phyloP scores from a whole-genome alignment of 768 basidiomycete genomes.

The Leccinum obscurum region DNA sequence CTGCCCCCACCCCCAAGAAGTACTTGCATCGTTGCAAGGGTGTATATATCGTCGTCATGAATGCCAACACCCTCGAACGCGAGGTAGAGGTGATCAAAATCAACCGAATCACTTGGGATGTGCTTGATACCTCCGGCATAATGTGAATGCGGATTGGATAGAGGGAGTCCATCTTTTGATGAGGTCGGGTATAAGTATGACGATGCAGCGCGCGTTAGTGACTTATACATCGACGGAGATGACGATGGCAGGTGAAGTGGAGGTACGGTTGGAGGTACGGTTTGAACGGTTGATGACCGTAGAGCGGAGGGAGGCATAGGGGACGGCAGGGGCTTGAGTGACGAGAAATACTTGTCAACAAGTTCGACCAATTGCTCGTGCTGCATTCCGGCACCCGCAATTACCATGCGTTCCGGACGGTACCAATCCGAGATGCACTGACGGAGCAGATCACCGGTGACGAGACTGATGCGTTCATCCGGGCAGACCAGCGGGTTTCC shows the following conservation, averaged over 20 bases:
- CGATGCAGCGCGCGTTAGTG: slow-evolving; percentile 74
- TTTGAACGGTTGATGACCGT: slow-evolving; percentile 33
- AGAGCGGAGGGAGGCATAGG: slow-evolving; percentile 26
- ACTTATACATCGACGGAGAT: slow-evolving; percentile 57
- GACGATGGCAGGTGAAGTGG: slow-evolving; percentile 60
- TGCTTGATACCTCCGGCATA: slow-evolving; percentile 88
- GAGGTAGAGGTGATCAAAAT: slow-evolving; percentile 92
- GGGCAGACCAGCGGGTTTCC: slow-evolving; percentile 93
- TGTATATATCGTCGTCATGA: slow-evolving; percentile 88
- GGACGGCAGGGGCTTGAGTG: slow-evolving; percentile 44
- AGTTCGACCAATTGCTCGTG: slow-evolving; percentile 89
- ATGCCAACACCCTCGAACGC: slow-evolving; percentile 91
- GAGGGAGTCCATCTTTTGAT: slow-evolving; percentile 7
- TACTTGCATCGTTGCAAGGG: slow-evolving; percentile 91
- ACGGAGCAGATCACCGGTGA: slow-evolving; percentile 62
- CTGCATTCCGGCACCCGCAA: slow-evolving; percentile 90
- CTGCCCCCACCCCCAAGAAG: slow-evolving; percentile 94
- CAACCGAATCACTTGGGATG: slow-evolving; percentile 56
- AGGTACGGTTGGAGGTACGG: slow-evolving; percentile 47
- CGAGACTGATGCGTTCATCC: slow-evolving; percentile 70
- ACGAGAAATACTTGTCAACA: slow-evolving; percentile 80
- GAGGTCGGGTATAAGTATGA: slow-evolving; percentile 59
- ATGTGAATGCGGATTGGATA: slow-evolving; percentile 39
- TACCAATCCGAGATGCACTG: slow-evolving; percentile 80
- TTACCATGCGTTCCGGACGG: slow-evolving; percentile 90